Conservation (phyloP, 306 rosid genomes). For the Senna tora region DNA sequence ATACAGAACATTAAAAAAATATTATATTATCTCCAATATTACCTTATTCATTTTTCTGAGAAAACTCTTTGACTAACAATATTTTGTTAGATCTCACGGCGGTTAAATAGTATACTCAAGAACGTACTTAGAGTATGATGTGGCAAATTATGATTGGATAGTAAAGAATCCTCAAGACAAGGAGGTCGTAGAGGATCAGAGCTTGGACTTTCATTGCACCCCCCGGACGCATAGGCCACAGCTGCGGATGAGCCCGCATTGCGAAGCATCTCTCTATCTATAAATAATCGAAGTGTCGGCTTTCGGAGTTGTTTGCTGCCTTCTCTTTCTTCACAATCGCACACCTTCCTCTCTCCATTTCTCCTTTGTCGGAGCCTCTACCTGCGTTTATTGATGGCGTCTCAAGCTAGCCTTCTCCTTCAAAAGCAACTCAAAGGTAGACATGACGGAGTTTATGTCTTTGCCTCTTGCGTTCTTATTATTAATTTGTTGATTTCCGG, state of each 20-base stretch:
- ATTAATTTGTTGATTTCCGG: slow-evolving; percentile 9
- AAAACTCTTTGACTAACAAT: no score
- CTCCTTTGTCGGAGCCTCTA: slow-evolving; percentile 7
- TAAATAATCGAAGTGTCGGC: slow-evolving; percentile 45
- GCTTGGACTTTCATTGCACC: neutral
- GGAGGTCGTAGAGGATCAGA: neutral
- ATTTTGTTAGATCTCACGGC: no score
- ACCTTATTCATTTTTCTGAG: no score
- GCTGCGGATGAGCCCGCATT: slow-evolving; percentile 23
- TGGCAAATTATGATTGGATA: neutral
- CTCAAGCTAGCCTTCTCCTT: slow-evolving; percentile 96
- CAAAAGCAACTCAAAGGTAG: slow-evolving; percentile 94
- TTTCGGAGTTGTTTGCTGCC: slow-evolving; percentile 6
- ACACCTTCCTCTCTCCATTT: slow-evolving; percentile 12
- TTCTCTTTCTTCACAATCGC: slow-evolving; percentile 32
- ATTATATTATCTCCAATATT: no score
- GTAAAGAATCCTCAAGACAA: no score
- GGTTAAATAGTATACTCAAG: neutral
- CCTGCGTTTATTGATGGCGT: slow-evolving; percentile 52
- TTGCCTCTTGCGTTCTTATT: slow-evolving; percentile 13
- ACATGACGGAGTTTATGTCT: neutral
- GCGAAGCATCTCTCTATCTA: slow-evolving; percentile 34
- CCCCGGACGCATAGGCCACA: neutral
- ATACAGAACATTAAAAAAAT: no score
- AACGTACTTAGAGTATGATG: slow-evolving; percentile 22